These are phyloP conservation scores for Endocarpon pusillum DNA, from an alignment of 495 filamentous ascomycete species.

Conservation along the genomic window DNA sequence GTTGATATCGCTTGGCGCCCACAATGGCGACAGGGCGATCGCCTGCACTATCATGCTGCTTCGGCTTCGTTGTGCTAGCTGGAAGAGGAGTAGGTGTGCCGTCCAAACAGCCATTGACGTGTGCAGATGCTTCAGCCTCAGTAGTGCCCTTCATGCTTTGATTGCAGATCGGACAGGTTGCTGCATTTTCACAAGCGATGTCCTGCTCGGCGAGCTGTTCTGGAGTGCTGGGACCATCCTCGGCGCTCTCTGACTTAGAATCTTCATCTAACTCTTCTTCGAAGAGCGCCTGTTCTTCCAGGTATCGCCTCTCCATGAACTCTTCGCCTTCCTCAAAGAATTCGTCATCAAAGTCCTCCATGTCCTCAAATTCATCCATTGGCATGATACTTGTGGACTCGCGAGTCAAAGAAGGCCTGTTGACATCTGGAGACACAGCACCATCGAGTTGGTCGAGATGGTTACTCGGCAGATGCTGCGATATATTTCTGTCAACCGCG, in stretches of 20 bases:
- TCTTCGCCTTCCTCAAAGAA: conserved; percentile 40
- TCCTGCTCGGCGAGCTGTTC: conserved; percentile 1
- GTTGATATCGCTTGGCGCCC: conserved; percentile 38
- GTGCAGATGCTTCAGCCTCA: conserved; percentile 39
- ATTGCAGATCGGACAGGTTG: conserved; percentile 61
- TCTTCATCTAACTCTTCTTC: conserved; percentile 33
- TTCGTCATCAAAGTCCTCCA: conserved; percentile 28
- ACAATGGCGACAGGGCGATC: conserved; percentile 8
- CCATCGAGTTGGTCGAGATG: too few relatives aligned
- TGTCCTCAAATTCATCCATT: conserved; percentile 46
- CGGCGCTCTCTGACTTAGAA: conserved; percentile 1
- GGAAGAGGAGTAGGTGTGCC: conserved; percentile 44
- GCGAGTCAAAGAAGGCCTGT: conserved; percentile 30
- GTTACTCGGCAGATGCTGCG: too few relatives aligned
- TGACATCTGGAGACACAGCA: too few relatives aligned
- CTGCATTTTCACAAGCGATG: conserved; percentile 6
- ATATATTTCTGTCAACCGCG: too few relatives aligned
- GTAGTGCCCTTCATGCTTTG: conserved; percentile 38
- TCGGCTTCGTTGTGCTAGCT: conserved; percentile 6
- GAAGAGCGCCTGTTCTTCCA: conserved; percentile 43
- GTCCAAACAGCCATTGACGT: conserved; percentile 91
- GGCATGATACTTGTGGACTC: conserved; percentile 38
- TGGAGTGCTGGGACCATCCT: background rate
- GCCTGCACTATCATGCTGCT: conserved; percentile 11
- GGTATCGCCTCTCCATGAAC: conserved; percentile 38